These are phyloP conservation scores for Aspergillus sp. DNA, from an alignment of 2,329 filamentous ascomycete genomes.

Conservation along the genomic window DNA sequence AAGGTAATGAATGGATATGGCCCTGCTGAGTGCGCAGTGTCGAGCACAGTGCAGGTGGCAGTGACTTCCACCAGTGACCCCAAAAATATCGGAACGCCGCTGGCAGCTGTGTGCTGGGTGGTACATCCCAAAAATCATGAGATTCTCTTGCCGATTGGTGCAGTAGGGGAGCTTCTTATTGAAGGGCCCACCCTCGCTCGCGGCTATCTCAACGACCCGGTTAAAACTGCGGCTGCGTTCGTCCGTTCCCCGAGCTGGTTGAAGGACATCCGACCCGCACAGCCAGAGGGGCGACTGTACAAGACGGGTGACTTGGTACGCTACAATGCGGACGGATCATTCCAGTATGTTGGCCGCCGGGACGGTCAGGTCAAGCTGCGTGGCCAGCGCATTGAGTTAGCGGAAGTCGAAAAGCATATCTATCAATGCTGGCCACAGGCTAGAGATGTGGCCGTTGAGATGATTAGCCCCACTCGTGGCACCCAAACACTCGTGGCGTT, in stretches of 20 bases:
- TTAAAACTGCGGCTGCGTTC: conserved; percentile 21
- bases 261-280: not conserved
- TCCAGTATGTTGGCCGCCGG: conserved; percentile 48
- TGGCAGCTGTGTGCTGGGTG: too few species aligned
- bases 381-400: conserved; percentile 60
- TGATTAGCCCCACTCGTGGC: too few species aligned
- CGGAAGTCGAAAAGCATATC: conserved; percentile 39
- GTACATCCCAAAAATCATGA: conserved; percentile 25
- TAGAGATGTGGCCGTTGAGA: too few species aligned
- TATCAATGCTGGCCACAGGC: too few species aligned
- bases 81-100: too few species aligned
- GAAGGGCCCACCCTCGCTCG: conserved; percentile 17
- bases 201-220: conserved; percentile 35
- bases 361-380: conserved; percentile 61
- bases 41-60: too few species aligned
- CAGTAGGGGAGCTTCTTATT: conserved; percentile 6
- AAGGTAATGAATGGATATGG: too few species aligned
- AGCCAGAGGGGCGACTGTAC: conserved; percentile 12
- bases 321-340: conserved; percentile 13
- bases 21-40: too few species aligned
- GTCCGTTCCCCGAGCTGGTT: conserved; percentile 21
- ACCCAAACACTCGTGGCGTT: too few species aligned
- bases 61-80: too few species aligned
- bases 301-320: conserved; percentile 21
- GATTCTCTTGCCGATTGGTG: conserved; percentile 18